Conservation (phyloP, 352 stramenopile genomes). For the Peronospora farinosa region DNA sequence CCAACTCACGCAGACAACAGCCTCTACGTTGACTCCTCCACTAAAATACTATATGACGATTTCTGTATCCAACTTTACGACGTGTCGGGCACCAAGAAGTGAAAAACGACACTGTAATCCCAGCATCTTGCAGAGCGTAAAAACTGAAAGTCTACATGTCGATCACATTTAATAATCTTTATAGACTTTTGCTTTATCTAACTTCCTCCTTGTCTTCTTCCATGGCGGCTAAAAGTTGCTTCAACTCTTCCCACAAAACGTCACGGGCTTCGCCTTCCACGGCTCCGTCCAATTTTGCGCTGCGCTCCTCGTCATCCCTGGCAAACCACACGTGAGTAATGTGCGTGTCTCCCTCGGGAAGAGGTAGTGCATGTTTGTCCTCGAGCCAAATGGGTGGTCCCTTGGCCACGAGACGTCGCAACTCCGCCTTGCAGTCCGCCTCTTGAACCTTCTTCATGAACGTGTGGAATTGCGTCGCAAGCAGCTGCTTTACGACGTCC, state of each 20-base stretch:
- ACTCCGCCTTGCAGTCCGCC: constrained; percentile 91
- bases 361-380: constrained; percentile 87
- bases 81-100: too few relatives aligned
- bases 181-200: constrained; percentile 23
- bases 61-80: too few relatives aligned
- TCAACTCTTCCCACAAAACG: constrained; percentile 60
- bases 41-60: too few relatives aligned
- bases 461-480: constrained; percentile 86
- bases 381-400: constrained; percentile 90
- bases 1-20: too few relatives aligned
- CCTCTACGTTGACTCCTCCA: too few relatives aligned
- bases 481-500: constrained; percentile 78
- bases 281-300: constrained; percentile 83
- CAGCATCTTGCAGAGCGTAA: not conserved
- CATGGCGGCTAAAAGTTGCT: constrained; percentile 66
- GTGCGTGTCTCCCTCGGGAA: constrained; percentile 88
- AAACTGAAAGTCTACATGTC: not conserved
- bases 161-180: not conserved
- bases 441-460: constrained; percentile 91
- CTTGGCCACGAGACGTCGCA: constrained; percentile 85
- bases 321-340: constrained; percentile 88
- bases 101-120: too few relatives aligned
- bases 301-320: constrained; percentile 67
- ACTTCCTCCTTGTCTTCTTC: constrained; percentile 77
- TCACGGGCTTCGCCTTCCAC: constrained; percentile 84